Base-by-base conservation (phyloP, 2,329 filamentous ascomycete genomes). In the Monilinia fructicola region DNA sequence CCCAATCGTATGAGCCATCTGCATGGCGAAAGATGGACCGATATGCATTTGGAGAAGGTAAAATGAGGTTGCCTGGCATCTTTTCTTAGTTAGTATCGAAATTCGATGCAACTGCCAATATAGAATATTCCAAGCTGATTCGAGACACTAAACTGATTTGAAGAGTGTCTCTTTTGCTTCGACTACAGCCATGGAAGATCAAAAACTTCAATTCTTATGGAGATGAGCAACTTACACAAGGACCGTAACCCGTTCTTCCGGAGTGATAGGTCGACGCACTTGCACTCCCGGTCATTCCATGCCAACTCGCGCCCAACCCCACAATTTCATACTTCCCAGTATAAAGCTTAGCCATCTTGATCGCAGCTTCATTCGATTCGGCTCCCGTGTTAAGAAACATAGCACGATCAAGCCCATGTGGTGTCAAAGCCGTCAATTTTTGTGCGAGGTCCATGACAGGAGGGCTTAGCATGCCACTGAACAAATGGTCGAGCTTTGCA, bases 301-400 rank as follows among this genome's bases (percentile, higher is more conserved):
- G 87, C 78, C 82, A 90, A 44, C 82, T 85, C 0, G 82, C 82
- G 0, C 80, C 81, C 63, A 89, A 78, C 0, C 80, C 87, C 6
- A 89, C 84, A 61, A 90, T 82, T 74, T 89, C 86, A 71, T 86
- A 89, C 62, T 87, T 88, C 0, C 86, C 85, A 0, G 87, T 90
- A 71, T 83, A 87, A 12, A 80, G 76, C 71, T 90, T 90, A 4
- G 87, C 87, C 70, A 90, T 80, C 66, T 86, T 85, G 67, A 90
- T 86, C 2, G 87, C 87, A 3, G 85, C 85, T 70, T 90, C 87
- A 68, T 81, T 85, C 54, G 79, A 81, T 73, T 88, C 85, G 3
- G 79, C 81, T 1, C 85, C 85, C 0, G 85, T 88, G 61, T 78
- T 84, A 12, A 87, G 78, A 69, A 88, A 87, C 72, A 87, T 82